Percentiles rank a stretch among this genome's conserved stretches.
Conservation (phyloP, 2,329 filamentous ascomycete species). For the Fusarium robinianum region DNA sequence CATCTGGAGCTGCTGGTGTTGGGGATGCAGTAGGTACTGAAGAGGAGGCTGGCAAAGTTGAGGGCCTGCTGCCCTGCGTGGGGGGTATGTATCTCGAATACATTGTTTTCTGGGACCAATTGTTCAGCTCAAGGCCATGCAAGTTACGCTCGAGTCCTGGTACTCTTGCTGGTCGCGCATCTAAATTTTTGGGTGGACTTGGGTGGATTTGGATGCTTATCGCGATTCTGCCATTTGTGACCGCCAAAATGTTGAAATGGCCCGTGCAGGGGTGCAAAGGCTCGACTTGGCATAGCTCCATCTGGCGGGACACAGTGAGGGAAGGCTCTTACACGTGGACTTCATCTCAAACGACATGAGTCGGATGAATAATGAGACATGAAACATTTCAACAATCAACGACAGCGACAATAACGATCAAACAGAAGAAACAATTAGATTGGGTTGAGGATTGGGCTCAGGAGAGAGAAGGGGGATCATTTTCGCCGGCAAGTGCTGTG, state of each 20-base stretch:
- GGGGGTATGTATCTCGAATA: slow-evolving; percentile 52
- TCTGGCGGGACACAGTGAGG: slow-evolving; percentile 5
- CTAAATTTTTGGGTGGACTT: too few relatives aligned
- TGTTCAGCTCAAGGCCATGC: slow-evolving; percentile 16
- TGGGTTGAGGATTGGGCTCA: too few relatives aligned
- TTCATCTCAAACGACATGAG: slow-evolving; percentile 16
- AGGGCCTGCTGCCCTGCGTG: slow-evolving; percentile 25
- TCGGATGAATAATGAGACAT: not conserved
- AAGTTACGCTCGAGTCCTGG: slow-evolving; percentile 16
- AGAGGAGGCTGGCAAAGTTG: too few relatives aligned
- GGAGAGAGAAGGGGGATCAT: slow-evolving; percentile 6
- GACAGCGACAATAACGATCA: too few relatives aligned
- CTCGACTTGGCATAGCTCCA: slow-evolving; percentile 29
- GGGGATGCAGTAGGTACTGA: not conserved
- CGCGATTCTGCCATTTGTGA: slow-evolving; percentile 44
- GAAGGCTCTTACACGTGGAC: slow-evolving; percentile 33
- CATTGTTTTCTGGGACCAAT: slow-evolving; percentile 39
- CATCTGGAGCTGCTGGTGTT: not conserved
- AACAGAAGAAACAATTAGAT: too few relatives aligned
- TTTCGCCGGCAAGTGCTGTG: slow-evolving; percentile 22
- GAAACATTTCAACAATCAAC: too few relatives aligned
- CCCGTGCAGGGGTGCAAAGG: slow-evolving; percentile 3
- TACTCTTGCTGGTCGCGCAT: slow-evolving; percentile 9
- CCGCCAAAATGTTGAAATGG: slow-evolving; percentile 43
- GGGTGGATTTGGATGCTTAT: slow-evolving; percentile 40